A percentile compares a stretch with the other conserved stretches of the same genome.
These are phyloP conservation scores for Psidium guajava DNA, from an alignment of 345 rosid genomes.

Conservation along the genomic window DNA sequence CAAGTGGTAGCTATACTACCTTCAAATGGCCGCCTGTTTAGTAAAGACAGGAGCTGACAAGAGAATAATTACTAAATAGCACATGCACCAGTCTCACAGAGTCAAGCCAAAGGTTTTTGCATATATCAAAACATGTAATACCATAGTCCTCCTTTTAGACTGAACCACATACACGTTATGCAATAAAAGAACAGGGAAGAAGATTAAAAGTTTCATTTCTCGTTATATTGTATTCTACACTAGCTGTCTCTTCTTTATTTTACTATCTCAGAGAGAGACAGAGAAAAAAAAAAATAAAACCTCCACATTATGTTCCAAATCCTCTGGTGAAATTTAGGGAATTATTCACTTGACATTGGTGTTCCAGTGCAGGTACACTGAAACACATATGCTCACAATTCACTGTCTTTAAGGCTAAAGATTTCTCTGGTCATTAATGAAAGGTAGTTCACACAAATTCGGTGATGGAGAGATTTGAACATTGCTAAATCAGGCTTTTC, in stretches of 20 bases:
- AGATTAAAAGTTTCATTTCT: neutral
- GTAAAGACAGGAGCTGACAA: neutral
- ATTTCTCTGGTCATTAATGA: neutral
- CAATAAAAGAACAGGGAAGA: neutral
- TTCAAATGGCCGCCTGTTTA: neutral
- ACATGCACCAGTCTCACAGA: neutral
- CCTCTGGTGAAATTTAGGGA: neutral
- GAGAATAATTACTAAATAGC: too few relatives aligned
- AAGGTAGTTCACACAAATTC: neutral
- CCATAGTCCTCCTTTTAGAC: neutral
- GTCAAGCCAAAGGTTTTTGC: neutral
- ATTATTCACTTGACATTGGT: neutral
- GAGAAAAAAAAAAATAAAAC: neutral
- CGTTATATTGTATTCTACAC: fast-evolving
- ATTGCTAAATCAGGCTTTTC: neutral
- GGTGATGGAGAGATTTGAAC: neutral
- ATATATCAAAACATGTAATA: neutral
- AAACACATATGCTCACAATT: neutral
- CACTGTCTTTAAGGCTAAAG: neutral
- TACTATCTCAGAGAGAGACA: neutral
- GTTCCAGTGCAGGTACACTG: neutral
- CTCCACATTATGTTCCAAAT: neutral
- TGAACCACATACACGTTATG: neutral
- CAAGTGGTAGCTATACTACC: neutral
- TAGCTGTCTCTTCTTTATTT: neutral